Evolutionary conservation across 805 yeast species (phyloP).

Genomic region (Saturnispora quitensis): DNA sequence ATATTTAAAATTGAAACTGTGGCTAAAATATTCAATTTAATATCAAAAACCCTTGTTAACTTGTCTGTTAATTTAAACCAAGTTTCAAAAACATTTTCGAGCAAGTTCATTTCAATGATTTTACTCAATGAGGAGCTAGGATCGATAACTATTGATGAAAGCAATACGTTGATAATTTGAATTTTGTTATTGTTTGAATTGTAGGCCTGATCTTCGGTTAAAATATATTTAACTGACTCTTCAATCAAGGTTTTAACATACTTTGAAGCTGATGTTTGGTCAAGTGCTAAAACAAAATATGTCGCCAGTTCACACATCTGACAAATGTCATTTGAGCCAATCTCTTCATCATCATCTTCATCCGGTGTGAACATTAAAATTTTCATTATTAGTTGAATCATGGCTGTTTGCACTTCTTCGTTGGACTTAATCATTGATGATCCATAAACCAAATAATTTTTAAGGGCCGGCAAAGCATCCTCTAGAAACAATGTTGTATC

Average conservation of each 20-base stretch:
- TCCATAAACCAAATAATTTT: constrained; percentile 60
- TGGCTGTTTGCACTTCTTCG: constrained; percentile 37
- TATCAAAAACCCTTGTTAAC: constrained; percentile 66
- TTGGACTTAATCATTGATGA: constrained; percentile 38
- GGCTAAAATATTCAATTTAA: constrained; percentile 68
- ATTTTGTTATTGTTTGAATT: constrained; percentile 27
- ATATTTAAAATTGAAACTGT: constrained; percentile 40
- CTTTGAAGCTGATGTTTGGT: constrained; percentile 32
- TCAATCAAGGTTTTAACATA: constrained; percentile 39
- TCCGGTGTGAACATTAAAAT: constrained; percentile 25
- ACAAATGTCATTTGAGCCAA: constrained; percentile 47
- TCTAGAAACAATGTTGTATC: constrained; percentile 61
- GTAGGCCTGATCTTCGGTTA: constrained; percentile 25
- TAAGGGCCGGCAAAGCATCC: constrained; percentile 65
- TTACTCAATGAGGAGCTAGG: constrained; percentile 42
- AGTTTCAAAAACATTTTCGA: constrained; percentile 44
- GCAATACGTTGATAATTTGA: constrained; percentile 49
- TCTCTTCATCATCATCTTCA: constrained; percentile 35
- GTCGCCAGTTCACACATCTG: constrained; percentile 57
- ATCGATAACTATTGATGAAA: constrained; percentile 56
- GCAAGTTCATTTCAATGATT: constrained; percentile 36
- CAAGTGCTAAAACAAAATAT: constrained; percentile 51
- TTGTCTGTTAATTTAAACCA: constrained; percentile 58
- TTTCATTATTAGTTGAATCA: constrained; percentile 41
- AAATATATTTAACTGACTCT: constrained; percentile 33